These are phyloP conservation scores for Plantago ovata DNA, from an alignment of 257 asterid species.

Conservation along the genomic window DNA sequence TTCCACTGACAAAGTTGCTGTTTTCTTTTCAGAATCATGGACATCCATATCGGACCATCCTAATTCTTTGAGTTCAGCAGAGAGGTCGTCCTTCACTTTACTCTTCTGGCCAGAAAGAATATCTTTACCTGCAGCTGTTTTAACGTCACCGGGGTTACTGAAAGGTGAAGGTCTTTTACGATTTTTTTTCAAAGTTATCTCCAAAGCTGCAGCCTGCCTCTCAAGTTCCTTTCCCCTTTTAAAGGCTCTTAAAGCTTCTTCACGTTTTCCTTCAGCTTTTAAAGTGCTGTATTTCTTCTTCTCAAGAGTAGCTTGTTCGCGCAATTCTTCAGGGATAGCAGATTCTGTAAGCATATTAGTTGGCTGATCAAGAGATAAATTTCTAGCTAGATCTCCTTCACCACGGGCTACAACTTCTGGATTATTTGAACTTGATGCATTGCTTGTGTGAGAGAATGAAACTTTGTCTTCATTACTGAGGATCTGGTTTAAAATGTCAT, in stretches of 20 bases:
- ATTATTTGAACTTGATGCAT: slow-evolving; percentile 47
- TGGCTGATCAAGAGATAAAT: slow-evolving; percentile 35
- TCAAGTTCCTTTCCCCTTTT: slow-evolving; percentile 95
- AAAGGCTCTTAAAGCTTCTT: slow-evolving; percentile 80
- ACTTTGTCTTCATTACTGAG: slow-evolving; percentile 39
- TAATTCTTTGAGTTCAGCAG: slow-evolving; percentile 77
- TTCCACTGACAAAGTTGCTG: slow-evolving; percentile 56
- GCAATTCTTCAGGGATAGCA: slow-evolving; percentile 78
- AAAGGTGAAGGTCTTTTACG: slow-evolving; percentile 64
- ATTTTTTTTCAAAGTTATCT: slow-evolving; percentile 61
- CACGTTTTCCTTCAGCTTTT: slow-evolving; percentile 88
- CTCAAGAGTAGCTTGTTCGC: slow-evolving; percentile 75
- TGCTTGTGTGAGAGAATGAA: slow-evolving; percentile 29
- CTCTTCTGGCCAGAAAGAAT: slow-evolving; percentile 36
- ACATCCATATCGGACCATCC: slow-evolving; percentile 98
- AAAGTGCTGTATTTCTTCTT: slow-evolving; percentile 67
- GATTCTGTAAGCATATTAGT: slow-evolving; percentile 28
- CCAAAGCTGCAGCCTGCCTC: slow-evolving; percentile 87
- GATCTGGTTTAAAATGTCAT: slow-evolving; percentile 51
- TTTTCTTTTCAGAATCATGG: slow-evolving; percentile 49
- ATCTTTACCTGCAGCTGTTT: slow-evolving; percentile 29
- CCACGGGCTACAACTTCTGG: slow-evolving; percentile 30
- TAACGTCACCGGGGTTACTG: slow-evolving; percentile 36
- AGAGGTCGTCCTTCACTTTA: slow-evolving; percentile 67
- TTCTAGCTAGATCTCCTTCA: slow-evolving; percentile 32